Conservation (phyloP, 2,329 filamentous ascomycete genomes). For the Alternaria atra region DNA sequence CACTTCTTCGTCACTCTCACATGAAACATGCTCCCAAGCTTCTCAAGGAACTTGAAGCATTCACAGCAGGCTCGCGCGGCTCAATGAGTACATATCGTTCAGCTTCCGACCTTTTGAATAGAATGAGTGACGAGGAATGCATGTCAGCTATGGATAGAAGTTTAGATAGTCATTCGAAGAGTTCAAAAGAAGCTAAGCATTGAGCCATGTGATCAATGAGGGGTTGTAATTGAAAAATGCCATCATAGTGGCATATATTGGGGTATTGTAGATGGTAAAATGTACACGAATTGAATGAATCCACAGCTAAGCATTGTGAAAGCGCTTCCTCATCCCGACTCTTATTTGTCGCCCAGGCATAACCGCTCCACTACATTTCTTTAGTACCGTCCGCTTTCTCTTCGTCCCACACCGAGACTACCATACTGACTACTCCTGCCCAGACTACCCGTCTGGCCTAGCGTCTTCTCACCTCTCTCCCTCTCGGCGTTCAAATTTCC, state of each 20-base stretch:
- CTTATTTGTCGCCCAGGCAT: neutral
- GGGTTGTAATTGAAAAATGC: neutral
- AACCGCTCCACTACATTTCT: neutral
- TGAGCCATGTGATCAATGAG: neutral
- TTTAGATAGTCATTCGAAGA: neutral
- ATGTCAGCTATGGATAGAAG: fast-evolving
- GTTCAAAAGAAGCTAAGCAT: neutral
- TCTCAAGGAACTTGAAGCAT: neutral
- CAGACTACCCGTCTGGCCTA: conserved; percentile 28
- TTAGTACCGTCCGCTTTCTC: conserved; percentile 40
- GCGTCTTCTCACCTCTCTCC: conserved; percentile 20
- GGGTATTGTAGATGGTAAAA: conserved; percentile 9
- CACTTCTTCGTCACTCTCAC: neutral
- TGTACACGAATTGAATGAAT: neutral
- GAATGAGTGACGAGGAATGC: neutral
- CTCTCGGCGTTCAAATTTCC: conserved; percentile 25
- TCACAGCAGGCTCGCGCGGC: neutral
- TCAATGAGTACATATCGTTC: too few relatives aligned
- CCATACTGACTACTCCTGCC: conserved; percentile 35
- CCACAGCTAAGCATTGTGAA: neutral
- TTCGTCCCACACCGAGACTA: conserved; percentile 33
- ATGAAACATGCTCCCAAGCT: neutral
- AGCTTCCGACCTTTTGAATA: too few relatives aligned
- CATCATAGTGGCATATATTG: conserved; percentile 1
- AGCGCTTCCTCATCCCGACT: neutral